phyloP scores from a whole-genome alignment of 139 green algal species.

The Coelastrella sp. region DNA sequence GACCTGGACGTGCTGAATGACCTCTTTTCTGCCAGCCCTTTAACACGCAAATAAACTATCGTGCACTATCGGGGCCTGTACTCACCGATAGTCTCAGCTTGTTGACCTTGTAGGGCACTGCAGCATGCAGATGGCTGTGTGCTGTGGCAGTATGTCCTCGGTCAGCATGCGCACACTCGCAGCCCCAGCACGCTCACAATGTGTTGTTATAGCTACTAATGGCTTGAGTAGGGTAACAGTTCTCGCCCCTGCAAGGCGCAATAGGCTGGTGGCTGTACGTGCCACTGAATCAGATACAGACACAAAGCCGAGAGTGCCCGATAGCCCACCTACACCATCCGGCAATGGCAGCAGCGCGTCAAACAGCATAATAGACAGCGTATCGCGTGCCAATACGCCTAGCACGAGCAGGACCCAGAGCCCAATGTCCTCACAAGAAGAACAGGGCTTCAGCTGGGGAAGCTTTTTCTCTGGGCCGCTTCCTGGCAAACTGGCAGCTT shows the following conservation, averaged over 20 bases:
- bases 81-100: too few relatives aligned
- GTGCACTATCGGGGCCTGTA: too few relatives aligned
- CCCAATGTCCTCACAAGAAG: constrained; percentile 46
- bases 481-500: constrained; percentile 79
- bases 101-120: neutral
- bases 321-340: constrained; percentile 17
- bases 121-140: neutral
- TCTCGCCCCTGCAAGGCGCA: neutral
- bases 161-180: neutral
- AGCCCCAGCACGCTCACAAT: neutral
- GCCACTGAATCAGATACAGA: constrained; percentile 39
- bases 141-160: neutral
- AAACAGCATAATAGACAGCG: neutral
- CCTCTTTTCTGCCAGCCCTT: too few relatives aligned
- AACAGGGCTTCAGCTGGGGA: constrained; percentile 64
- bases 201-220: neutral
- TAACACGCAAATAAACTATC: too few relatives aligned
- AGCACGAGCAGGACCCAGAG: neutral
- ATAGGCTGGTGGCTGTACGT: constrained; percentile 30
- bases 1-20: too few relatives aligned
- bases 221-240: neutral
- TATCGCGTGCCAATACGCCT: neutral
- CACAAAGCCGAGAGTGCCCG: constrained; percentile 39
- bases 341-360: neutral
- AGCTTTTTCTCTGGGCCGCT: constrained; percentile 80